phyloP scores from a whole-genome alignment of 768 basidiomycete genomes.

The Cystobasidium onofrii region DNA sequence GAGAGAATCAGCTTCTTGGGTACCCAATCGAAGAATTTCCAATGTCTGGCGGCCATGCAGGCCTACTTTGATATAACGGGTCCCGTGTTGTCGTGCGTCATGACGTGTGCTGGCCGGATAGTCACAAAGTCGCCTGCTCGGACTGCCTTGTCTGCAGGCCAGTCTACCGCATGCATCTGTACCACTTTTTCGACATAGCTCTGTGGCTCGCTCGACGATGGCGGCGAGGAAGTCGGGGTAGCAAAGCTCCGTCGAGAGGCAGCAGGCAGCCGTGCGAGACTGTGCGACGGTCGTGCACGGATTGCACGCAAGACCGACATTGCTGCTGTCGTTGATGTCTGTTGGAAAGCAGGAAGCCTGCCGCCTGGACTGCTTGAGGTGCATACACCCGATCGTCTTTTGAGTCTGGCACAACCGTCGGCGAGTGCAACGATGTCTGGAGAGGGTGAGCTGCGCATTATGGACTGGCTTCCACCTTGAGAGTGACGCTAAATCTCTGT shows the following conservation, averaged over 20 bases:
- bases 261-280: background rate
- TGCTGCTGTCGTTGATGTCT: background rate
- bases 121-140: constrained; percentile 98
- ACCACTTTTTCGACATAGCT: constrained; percentile 96
- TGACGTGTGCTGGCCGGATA: constrained; percentile 96
- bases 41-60: background rate
- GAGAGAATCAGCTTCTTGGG: background rate
- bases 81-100: constrained; percentile 97
- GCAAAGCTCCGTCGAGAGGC: constrained; percentile 9
- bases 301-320: background rate
- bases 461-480: background rate
- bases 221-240: constrained; percentile 20
- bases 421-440: background rate
- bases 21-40: constrained; percentile 6
- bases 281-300: background rate
- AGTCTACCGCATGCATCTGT: constrained; percentile 88
- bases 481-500: background rate
- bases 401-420: background rate
- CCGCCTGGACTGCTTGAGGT: background rate
- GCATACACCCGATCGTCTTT: background rate
- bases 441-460: background rate
- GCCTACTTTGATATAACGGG: constrained; percentile 93
- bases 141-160: constrained; percentile 68
- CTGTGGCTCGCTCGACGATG: constrained; percentile 49
- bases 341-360: background rate